Percentiles rank a stretch among this genome's conserved stretches.
Conservation (phyloP, 169 alveolate genomes). For the Cytauxzoon felis region DNA sequence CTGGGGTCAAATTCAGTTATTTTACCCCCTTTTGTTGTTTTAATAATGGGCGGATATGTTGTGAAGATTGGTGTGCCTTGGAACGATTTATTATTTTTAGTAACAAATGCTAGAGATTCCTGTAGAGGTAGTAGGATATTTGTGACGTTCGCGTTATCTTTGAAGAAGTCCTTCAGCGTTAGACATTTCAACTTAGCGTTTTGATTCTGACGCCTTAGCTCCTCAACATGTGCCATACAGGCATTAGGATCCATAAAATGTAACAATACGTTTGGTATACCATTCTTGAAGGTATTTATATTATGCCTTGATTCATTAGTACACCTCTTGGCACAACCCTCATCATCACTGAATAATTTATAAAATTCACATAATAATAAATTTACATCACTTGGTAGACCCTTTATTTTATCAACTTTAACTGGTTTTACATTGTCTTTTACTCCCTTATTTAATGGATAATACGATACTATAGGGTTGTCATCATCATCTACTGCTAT, state of each 20-base stretch:
- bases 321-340: not conserved
- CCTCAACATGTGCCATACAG: slow-evolving; percentile 40
- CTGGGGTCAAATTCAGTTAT: slow-evolving; percentile 17
- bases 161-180: slow-evolving; percentile 16
- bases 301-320: not conserved
- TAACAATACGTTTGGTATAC: slow-evolving; percentile 11
- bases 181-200: slow-evolving; percentile 1
- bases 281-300: not conserved
- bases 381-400: not conserved
- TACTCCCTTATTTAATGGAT: not conserved
- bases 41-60: slow-evolving; percentile 48
- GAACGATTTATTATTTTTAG: slow-evolving; percentile 18
- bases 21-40: not conserved
- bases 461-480: slow-evolving; percentile 19
- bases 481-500: slow-evolving; percentile 10
- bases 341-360: not conserved
- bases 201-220: slow-evolving; percentile 35
- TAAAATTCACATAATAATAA: not conserved
- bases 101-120: slow-evolving; percentile 34
- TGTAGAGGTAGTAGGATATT: slow-evolving; percentile 28
- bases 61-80: slow-evolving; percentile 56
- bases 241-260: slow-evolving; percentile 53
- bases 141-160: not conserved
- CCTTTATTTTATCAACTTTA: not conserved
- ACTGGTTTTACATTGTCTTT: not conserved